phyloP scores from a whole-genome alignment of 768 basidiomycete genomes.

The Xerocomus brunneocitrinus region DNA sequence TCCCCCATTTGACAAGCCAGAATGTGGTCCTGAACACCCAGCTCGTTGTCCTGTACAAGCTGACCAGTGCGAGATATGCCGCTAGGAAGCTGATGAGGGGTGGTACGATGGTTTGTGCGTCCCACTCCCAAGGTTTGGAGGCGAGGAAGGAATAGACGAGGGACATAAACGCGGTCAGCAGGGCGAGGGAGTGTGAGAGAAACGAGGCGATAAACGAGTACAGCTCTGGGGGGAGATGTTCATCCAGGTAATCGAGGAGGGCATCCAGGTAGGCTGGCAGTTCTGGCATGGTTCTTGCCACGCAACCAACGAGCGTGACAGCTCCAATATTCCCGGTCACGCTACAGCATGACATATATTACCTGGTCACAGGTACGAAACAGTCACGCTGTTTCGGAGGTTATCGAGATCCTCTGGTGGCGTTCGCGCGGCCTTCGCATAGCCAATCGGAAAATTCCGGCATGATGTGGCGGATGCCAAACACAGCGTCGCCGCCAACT shows the following conservation, averaged over 20 bases:
- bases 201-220: slow-evolving; percentile 49
- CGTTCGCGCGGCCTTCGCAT: neutral
- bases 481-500: slow-evolving; percentile 7
- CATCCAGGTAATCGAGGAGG: slow-evolving; percentile 49
- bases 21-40: slow-evolving; percentile 66
- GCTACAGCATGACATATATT: slow-evolving; percentile 2
- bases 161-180: slow-evolving; percentile 45
- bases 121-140: slow-evolving; percentile 57
- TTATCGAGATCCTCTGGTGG: slow-evolving; percentile 9
- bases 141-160: slow-evolving; percentile 46
- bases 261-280: slow-evolving; percentile 52
- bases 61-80: slow-evolving; percentile 73
- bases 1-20: slow-evolving; percentile 77
- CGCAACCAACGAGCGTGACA: slow-evolving; percentile 20
- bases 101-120: slow-evolving; percentile 62
- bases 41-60: slow-evolving; percentile 71
- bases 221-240: slow-evolving; percentile 51
- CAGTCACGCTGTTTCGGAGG: slow-evolving; percentile 9
- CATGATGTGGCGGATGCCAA: slow-evolving; percentile 1
- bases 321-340: slow-evolving; percentile 13
- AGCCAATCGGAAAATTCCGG: slow-evolving; percentile 30
- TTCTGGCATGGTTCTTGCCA: slow-evolving; percentile 28
- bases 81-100: slow-evolving; percentile 68
- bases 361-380: slow-evolving; percentile 11
- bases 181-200: slow-evolving; percentile 48